Percentiles rank a stretch among this genome's conserved stretches.
Evolutionary conservation across 2,329 filamentous ascomycete genomes (phyloP).

Genomic region (Cordyceps tenuipes): DNA sequence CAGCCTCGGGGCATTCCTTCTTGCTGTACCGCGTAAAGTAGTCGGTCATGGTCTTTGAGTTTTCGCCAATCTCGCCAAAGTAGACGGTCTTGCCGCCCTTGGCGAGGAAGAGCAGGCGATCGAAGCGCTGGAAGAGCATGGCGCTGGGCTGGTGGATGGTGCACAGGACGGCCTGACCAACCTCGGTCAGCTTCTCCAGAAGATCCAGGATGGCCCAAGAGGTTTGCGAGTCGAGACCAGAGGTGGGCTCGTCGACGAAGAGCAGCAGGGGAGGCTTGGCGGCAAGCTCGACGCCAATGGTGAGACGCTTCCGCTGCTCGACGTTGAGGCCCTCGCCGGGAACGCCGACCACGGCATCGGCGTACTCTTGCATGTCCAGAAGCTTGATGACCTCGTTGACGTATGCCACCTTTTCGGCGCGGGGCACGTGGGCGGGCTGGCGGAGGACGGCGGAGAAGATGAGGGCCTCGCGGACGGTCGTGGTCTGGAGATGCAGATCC

Average conservation of each 20-base stretch:
- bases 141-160: constrained; percentile 43
- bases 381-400: constrained; percentile 87
- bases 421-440: constrained; percentile 66
- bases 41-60: constrained; percentile 56
- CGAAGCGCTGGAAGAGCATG: constrained; percentile 43
- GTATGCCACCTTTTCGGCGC: constrained; percentile 73
- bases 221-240: constrained; percentile 86
- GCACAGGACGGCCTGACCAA: constrained; percentile 78
- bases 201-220: constrained; percentile 88
- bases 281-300: constrained; percentile 91
- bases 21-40: constrained; percentile 74
- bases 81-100: constrained; percentile 72
- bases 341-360: constrained; percentile 83
- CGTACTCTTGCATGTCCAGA: constrained; percentile 82
- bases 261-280: constrained; percentile 84
- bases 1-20: constrained; percentile 52
- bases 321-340: constrained; percentile 77
- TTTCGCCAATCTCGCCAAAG: constrained; percentile 69
- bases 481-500: constrained; percentile 77
- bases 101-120: constrained; percentile 69
- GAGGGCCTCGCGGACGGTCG: constrained; percentile 81
- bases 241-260: constrained; percentile 92
- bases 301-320: constrained; percentile 67
- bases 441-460: constrained; percentile 79
- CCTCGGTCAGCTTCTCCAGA: constrained; percentile 80